Evolutionary conservation across 495 filamentous ascomycete genomes (phyloP).

Genomic region (Aspergillus carlsbadensis): DNA sequence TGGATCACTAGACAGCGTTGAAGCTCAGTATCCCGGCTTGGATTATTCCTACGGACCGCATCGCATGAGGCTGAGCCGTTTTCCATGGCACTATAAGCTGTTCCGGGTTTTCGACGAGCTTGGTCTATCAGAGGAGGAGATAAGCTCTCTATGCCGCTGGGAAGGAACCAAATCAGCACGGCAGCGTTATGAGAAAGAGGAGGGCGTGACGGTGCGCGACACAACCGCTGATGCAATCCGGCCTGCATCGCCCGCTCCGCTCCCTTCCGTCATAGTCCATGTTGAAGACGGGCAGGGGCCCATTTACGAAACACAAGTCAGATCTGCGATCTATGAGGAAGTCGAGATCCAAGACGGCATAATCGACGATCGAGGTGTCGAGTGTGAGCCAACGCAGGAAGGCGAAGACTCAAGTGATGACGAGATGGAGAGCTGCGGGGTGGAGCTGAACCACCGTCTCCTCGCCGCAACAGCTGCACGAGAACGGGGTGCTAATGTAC

Average conservation of each 20-base stretch:
- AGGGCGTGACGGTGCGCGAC: conserved; percentile 69
- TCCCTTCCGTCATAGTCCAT: conserved; percentile 35
- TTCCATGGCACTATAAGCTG: conserved; percentile 74
- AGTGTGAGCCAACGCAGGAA: conserved; percentile 31
- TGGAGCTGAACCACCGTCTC: conserved; percentile 71
- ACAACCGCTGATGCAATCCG: conserved; percentile 72
- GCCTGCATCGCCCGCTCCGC: conserved; percentile 32
- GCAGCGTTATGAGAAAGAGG: conserved; percentile 78
- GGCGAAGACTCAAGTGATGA: conserved; percentile 66
- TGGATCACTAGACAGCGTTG: conserved; percentile 76
- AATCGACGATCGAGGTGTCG: conserved; percentile 26
- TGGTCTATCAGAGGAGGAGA: conserved; percentile 72
- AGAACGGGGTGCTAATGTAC: conserved; percentile 60
- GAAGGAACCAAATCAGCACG: conserved; percentile 91
- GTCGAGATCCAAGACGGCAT: conserved; percentile 25
- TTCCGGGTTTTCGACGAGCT: conserved; percentile 82
- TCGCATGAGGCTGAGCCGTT: conserved; percentile 79
- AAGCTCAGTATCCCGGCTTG: conserved; percentile 87
- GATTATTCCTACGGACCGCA: conserved; percentile 82
- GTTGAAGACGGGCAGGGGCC: conserved; percentile 32
- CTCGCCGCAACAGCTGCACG: conserved; percentile 64
- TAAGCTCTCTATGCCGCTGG: conserved; percentile 80
- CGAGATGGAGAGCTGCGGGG: conserved; percentile 68
- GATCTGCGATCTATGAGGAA: conserved; percentile 27
- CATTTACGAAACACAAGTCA: conserved; percentile 31